Evolutionary conservation across 2,329 filamentous ascomycete genomes (phyloP), one percentile per base, ranked within the genome.

Genomic region (Pestalotiopsis sp.): DNA sequence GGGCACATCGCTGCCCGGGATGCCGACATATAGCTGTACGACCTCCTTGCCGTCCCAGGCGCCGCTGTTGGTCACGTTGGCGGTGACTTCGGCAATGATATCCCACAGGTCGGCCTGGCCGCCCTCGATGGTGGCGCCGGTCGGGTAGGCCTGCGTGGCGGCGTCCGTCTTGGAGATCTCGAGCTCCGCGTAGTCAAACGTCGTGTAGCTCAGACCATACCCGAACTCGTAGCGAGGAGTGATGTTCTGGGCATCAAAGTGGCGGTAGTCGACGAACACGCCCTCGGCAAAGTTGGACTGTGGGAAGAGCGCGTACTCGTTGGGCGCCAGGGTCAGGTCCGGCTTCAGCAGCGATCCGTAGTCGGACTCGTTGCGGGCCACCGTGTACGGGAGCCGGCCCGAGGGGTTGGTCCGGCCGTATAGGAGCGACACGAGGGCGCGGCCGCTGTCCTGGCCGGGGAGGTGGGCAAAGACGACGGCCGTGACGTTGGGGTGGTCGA

Each of bases 51-150:
- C 87, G 25, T 77, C 74, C 0, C 87, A 75, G 1, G 73, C 69
- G 20, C 88, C 88, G 0, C 83, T 85, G 79, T 90, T 90, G 45
- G 76, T 78, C 5, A 90, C 74, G 1, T 80, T 77, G 1, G 84
- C 82, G 2, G 80, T 79, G 11, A 87, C 82, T 57, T 77, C 84
- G 69, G 81, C 83, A n/a, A 90, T 72, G 7, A 78, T 79, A 7
- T 85, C 81, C 82, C 85, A 90, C 27, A 90, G 82, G 23, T 85
- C 85, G 1, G 83, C 77, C 73, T 88, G 85, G 1, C 88, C 88
- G n/a, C 88, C 88, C 23, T 76, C 75, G 68, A 80, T 68, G 25
- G 73, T 49, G 62, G 64, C 25, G 36, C 70, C 73, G 20, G 68
- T 68, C 39, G 78, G 73, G 69, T 58, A 57, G 4, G 52, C 17